Conservation (phyloP, 2,329 filamentous ascomycete species). For the Sordariomycetes sp. region DNA sequence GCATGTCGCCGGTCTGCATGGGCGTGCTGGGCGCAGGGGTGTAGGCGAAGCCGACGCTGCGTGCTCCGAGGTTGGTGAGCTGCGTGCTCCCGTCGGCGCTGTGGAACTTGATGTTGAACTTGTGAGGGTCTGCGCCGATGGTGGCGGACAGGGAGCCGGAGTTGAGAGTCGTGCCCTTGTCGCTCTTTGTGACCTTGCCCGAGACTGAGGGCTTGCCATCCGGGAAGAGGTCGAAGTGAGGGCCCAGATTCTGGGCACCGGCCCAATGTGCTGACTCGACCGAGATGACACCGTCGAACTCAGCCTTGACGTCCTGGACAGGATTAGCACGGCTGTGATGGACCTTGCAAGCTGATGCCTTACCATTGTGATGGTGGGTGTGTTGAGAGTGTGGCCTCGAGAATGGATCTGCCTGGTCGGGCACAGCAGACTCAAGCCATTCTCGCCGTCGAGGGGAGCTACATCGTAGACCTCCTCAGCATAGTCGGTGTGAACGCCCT, state of each 20-base stretch:
- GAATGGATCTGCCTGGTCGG: conserved; percentile 43
- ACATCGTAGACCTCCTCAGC: conserved; percentile 53
- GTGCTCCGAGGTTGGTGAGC: conserved; percentile 27
- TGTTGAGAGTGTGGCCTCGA: conserved; percentile 46
- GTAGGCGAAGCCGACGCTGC: conserved; percentile 29
- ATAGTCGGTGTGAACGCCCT: conserved; percentile 52
- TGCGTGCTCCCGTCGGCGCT: conserved; percentile 23
- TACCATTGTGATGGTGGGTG: conserved; percentile 37
- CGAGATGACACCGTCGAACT: conserved; percentile 29
- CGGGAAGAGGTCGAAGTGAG: conserved; percentile 28
- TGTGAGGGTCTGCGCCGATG: conserved; percentile 22
- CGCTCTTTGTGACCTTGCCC: conserved; percentile 16
- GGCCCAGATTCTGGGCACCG: conserved; percentile 24
- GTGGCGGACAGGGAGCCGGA: conserved; percentile 25
- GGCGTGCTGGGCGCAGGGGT: conserved; percentile 21
- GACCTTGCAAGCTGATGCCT: neutral
- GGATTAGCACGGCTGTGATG: neutral
- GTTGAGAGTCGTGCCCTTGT: conserved; percentile 23
- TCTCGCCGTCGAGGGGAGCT: conserved; percentile 32
- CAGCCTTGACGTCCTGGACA: conserved; percentile 20
- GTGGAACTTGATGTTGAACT: conserved; percentile 28
- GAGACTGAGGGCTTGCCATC: conserved; percentile 19
- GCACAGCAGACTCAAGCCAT: conserved; percentile 43
- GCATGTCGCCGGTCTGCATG: conserved; percentile 23
- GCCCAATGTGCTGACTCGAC: conserved; percentile 29